Conservation (phyloP, 2,329 filamentous ascomycete species). For the Xylariomycetidae sp. region DNA sequence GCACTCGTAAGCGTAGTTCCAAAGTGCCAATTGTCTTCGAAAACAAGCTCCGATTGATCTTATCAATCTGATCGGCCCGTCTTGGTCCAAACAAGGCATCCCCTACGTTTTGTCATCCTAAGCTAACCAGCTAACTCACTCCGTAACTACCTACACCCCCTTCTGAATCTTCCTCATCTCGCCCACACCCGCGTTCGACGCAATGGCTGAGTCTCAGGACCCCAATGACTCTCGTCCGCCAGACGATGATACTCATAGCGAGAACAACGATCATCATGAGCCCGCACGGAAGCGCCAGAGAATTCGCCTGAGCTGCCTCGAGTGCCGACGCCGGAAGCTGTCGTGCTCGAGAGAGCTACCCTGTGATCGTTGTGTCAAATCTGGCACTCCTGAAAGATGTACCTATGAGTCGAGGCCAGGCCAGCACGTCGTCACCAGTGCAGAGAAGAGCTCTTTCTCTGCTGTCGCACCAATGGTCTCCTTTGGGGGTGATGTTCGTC, state of each 20-base stretch:
- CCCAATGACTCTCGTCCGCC: slow-evolving; percentile 7
- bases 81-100: too few species aligned
- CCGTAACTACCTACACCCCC: neutral
- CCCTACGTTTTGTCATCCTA: slow-evolving; percentile 5
- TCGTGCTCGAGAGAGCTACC: slow-evolving; percentile 59
- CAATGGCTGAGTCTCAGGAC: slow-evolving; percentile 13
- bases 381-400: slow-evolving; percentile 55
- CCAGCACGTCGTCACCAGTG: slow-evolving; percentile 13
- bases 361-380: slow-evolving; percentile 59
- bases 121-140: slow-evolving; percentile 6
- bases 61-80: slow-evolving; percentile 22
- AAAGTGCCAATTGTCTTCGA: neutral
- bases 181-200: slow-evolving; percentile 6
- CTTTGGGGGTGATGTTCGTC: slow-evolving; percentile 28
- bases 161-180: neutral
- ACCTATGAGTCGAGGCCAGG: slow-evolving; percentile 51
- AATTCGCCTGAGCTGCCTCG: slow-evolving; percentile 55
- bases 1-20: neutral
- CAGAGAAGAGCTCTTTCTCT: slow-evolving; percentile 44
- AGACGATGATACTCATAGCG: slow-evolving; percentile 21
- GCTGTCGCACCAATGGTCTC: slow-evolving; percentile 39
- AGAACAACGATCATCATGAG: slow-evolving; percentile 22
- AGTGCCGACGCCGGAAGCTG: slow-evolving; percentile 56
- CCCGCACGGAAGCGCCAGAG: slow-evolving; percentile 54
- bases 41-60: slow-evolving; percentile 11